A percentile compares a stretch with the other conserved stretches of the same genome.
Evolutionary conservation across 2,329 filamentous ascomycete species (phyloP).

Genomic region (Periconia digitata): DNA sequence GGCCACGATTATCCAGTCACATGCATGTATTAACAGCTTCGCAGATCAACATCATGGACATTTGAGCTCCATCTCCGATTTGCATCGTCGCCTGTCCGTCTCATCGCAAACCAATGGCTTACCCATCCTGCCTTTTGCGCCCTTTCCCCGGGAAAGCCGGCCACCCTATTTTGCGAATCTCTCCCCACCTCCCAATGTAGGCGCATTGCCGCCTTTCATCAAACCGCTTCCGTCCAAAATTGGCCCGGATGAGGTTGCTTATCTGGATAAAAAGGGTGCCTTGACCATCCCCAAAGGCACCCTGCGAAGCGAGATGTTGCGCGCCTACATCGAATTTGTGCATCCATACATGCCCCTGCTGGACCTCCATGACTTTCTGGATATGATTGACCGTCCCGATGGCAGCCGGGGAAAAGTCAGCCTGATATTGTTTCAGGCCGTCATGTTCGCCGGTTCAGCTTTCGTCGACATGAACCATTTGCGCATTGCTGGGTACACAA

Average conservation of each 20-base stretch:
- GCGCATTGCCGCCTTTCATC: conserved; percentile 67
- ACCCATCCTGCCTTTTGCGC: conserved; percentile 39
- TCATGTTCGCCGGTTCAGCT: conserved; percentile 91
- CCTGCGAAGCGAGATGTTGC: conserved; percentile 79
- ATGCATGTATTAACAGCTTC: conserved; percentile 21
- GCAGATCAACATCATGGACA: conserved; percentile 53
- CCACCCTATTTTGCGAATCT: conserved; percentile 50
- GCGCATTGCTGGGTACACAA: conserved; percentile 73
- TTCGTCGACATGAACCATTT: conserved; percentile 82
- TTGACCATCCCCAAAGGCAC: conserved; percentile 70
- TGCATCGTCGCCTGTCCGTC: conserved; percentile 50
- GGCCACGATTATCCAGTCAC: conserved; percentile 5
- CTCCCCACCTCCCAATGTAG: conserved; percentile 47
- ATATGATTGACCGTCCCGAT: conserved; percentile 65
- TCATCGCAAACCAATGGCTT: conserved; percentile 37
- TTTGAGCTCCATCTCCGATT: conserved; percentile 40
- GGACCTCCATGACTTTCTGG: conserved; percentile 63
- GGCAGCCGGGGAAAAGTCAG: conserved; percentile 73
- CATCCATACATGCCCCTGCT: conserved; percentile 93
- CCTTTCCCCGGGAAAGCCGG: conserved; percentile 32
- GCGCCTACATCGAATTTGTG: conserved; percentile 83
- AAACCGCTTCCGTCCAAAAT: conserved; percentile 77
- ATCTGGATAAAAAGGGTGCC: conserved; percentile 81
- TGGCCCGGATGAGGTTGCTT: conserved; percentile 77
- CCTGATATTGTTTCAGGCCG: conserved; percentile 85